Conservation (phyloP, 495 filamentous ascomycete species). For the Daldinia bambusicola region DNA sequence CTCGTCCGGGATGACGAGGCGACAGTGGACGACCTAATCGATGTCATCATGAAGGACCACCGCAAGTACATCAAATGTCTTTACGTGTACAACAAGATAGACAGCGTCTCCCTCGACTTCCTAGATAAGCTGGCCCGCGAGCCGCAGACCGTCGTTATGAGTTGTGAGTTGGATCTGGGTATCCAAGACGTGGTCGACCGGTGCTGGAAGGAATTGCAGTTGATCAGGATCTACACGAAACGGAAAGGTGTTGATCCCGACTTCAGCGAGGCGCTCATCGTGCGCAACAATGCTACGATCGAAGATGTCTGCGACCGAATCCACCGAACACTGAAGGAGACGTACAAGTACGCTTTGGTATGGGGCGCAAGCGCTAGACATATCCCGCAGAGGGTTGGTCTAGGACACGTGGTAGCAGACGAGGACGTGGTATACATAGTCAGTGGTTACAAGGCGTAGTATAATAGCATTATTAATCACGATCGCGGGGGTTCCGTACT, state of each 20-base stretch:
- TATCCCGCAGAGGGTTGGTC: conserved; percentile 91
- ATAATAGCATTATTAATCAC: not conserved
- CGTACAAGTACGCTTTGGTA: conserved; percentile 97
- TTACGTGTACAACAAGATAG: conserved; percentile 99
- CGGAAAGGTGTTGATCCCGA: conserved; percentile 91
- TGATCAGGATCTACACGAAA: conserved; percentile 97
- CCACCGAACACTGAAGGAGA: conserved; percentile 94
- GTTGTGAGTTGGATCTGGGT: conserved; percentile 96
- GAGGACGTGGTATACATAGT: conserved; percentile 99
- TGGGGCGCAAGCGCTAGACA: conserved; percentile 97
- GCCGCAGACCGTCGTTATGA: conserved; percentile 95
- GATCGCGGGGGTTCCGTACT: not conserved
- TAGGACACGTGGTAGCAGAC: conserved; percentile 87
- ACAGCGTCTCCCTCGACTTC: conserved; percentile 92
- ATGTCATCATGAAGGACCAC: conserved; percentile 99
- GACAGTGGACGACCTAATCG: conserved; percentile 98
- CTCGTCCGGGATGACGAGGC: conserved; percentile 94
- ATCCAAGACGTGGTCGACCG: conserved; percentile 94
- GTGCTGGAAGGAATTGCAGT: conserved; percentile 91
- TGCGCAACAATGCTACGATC: conserved; percentile 84
- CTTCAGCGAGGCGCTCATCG: conserved; percentile 93
- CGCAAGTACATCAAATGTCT: conserved; percentile 95
- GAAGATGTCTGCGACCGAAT: conserved; percentile 98
- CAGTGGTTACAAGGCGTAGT: conserved; percentile 72
- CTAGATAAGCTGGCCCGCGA: conserved; percentile 92